phyloP scores from a whole-genome alignment of 495 filamentous ascomycete genomes.

The Xylaria nigripes region DNA sequence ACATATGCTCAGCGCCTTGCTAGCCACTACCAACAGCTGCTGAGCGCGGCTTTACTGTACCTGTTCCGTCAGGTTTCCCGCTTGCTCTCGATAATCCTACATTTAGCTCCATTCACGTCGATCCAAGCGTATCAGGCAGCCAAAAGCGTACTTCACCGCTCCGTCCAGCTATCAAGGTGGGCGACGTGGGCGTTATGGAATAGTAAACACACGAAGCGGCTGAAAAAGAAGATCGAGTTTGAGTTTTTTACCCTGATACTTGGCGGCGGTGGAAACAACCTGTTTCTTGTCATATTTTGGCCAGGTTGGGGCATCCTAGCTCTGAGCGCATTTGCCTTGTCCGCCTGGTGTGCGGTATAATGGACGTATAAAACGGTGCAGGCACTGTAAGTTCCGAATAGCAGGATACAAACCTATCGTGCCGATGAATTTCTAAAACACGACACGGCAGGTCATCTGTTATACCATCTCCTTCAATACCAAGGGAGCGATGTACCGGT shows the following conservation, averaged over 20 bases:
- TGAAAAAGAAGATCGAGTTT: conserved; percentile 35
- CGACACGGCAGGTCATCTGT: not conserved
- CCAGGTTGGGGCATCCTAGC: conserved; percentile 39
- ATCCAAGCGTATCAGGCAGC: conserved; percentile 13
- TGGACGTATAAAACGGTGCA: not conserved
- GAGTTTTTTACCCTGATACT: conserved; percentile 38
- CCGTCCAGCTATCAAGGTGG: not conserved
- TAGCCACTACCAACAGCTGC: conserved; percentile 26
- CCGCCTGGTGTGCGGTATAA: conserved; percentile 1
- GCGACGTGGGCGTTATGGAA: conserved; percentile 23
- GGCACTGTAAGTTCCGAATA: not conserved
- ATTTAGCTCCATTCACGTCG: conserved; percentile 14
- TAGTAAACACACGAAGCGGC: conserved; percentile 15
- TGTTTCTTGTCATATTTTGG: conserved; percentile 41
- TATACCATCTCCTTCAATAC: not conserved
- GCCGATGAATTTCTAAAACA: not conserved
- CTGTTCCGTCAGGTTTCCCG: conserved; percentile 21
- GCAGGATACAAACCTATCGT: not conserved
- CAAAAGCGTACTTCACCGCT: conserved; percentile 7
- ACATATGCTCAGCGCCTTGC: conserved; percentile 6
- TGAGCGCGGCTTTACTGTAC: conserved; percentile 17
- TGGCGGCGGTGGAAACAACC: conserved; percentile 29
- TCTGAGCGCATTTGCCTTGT: conserved; percentile 10
- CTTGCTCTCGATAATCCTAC: conserved; percentile 13
- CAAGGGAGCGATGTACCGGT: not conserved